Evolutionary conservation across 2,329 filamentous ascomycete species (phyloP), one percentile per base, ranked within the genome.

Genomic region (Alternaria sp.): DNA sequence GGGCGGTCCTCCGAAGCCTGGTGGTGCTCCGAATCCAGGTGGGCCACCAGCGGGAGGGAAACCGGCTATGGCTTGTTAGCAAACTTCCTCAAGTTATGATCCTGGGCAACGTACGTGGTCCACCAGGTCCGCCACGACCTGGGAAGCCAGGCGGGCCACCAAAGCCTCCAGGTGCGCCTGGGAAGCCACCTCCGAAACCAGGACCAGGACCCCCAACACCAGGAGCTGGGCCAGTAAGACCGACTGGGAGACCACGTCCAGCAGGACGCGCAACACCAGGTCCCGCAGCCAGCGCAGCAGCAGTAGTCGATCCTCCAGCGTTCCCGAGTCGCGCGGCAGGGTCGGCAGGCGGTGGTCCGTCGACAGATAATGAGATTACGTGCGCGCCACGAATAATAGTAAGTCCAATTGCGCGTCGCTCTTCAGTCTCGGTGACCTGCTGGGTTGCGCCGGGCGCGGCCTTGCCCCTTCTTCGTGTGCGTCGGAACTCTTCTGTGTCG

Each of bases 341-440:
- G 76, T 99, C 96, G 74, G 94, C 93, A 10, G 96, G 95, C 50
- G 96, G 96, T 59, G 96, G 95, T 61, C 95, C 96, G 78, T 99
- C 96, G 68, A 97, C 94, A 9, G 95, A 97, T 65, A 97, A 88
- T 21, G 94, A 97, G 67, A 99, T 92, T 67, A 99, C 96, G 73
- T 97, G 92, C 61, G 94, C 93, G 75, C 96, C 96, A 75, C 96
- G 93, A 67, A 99, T 89, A 73, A 99, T 99, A 17, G 93, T 94
- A 69, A 99, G 86, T 61, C 96, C 96, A 36, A 99, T 88, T n/a
- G 93, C 97, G 76, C 96, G 91, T 87, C 98, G 98, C 84, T 98
- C 96, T 83, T 99, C 95, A 13, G 91, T 89, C 83, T 97, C 93
- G 73, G 97, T 87, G 52, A 91, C 88, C 57, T 82, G 79, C 77